phyloP scores from a whole-genome alignment of 257 asterid species.

The Euphrasia confusa region DNA sequence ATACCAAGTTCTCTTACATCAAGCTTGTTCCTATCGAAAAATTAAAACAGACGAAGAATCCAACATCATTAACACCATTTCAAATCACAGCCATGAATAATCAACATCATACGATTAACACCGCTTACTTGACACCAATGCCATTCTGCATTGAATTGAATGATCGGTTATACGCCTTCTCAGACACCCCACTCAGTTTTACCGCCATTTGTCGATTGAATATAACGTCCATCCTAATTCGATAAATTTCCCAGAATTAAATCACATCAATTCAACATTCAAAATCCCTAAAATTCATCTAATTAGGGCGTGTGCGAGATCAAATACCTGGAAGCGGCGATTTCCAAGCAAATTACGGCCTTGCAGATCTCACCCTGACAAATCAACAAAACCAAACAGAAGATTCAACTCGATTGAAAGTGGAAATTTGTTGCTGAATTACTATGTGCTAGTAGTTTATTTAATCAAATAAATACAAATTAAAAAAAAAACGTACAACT shows the following conservation, averaged over 20 bases:
- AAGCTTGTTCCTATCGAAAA: slow-evolving; percentile 35
- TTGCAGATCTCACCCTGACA: slow-evolving; percentile 89
- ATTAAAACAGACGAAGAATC: background rate
- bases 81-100: background rate
- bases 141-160: slow-evolving; percentile 93
- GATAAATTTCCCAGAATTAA: background rate
- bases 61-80: slow-evolving; percentile 9
- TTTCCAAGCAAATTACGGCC: slow-evolving; percentile 84
- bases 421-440: background rate
- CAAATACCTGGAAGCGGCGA: slow-evolving; percentile 67
- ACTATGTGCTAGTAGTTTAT: background rate
- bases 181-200: slow-evolving; percentile 71
- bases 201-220: slow-evolving; percentile 75
- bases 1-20: slow-evolving; percentile 85
- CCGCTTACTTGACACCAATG: slow-evolving; percentile 76
- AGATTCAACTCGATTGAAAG: background rate
- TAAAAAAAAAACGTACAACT: slow-evolving; percentile 42
- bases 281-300: slow-evolving; percentile 26
- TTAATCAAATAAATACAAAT: background rate
- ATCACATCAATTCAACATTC: slow-evolving; percentile 1
- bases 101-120: slow-evolving; percentile 8
- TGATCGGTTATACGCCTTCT: slow-evolving; percentile 81
- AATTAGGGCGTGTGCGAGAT: slow-evolving; percentile 18
- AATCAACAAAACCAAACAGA: slow-evolving; percentile 13
- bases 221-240: slow-evolving; percentile 60